A percentile compares a stretch with the other conserved stretches of the same genome.
Conservation (phyloP, 352 stramenopile species). For the Phytophthora pluvialis region DNA sequence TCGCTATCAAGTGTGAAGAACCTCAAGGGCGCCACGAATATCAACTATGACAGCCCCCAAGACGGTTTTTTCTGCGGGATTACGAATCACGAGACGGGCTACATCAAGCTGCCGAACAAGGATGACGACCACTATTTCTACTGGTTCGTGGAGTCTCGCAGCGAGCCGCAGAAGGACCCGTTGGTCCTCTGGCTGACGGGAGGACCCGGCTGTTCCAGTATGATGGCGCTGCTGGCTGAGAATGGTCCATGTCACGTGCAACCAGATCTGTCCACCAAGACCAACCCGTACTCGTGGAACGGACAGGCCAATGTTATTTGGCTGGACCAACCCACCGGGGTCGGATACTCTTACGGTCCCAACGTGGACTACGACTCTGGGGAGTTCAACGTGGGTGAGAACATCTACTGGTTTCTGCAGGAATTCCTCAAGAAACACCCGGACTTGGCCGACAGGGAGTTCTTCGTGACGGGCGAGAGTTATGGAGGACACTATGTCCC, state of each 20-base stretch:
- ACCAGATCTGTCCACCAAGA: slow-evolving; percentile 46
- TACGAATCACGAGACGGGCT: slow-evolving; percentile 48
- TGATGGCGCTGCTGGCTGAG: slow-evolving; percentile 60
- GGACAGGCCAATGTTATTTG: slow-evolving; percentile 73
- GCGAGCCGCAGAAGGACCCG: slow-evolving; percentile 42
- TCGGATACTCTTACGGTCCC: slow-evolving; percentile 71
- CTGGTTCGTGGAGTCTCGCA: slow-evolving; percentile 66
- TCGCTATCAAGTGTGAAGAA: slow-evolving; percentile 27
- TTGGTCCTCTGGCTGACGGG: slow-evolving; percentile 75
- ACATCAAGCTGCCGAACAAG: slow-evolving; percentile 61
- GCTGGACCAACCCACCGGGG: slow-evolving; percentile 69
- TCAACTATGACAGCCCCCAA: slow-evolving; percentile 12
- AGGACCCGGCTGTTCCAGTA: slow-evolving; percentile 66
- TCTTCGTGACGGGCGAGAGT: slow-evolving; percentile 75
- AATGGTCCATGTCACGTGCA: slow-evolving; percentile 71
- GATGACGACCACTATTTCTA: slow-evolving; percentile 73
- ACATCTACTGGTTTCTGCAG: slow-evolving; percentile 80
- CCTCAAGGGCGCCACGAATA: slow-evolving; percentile 27
- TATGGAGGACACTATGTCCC: slow-evolving; percentile 78
- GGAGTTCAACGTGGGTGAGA: slow-evolving; percentile 65
- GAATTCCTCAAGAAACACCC: slow-evolving; percentile 65
- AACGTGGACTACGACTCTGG: slow-evolving; percentile 47
- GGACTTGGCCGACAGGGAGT: slow-evolving; percentile 48
- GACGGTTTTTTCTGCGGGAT: slow-evolving; percentile 50
- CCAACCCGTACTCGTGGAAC: slow-evolving; percentile 73